Conservation (phyloP, 768 basidiomycete species). For the Leccinellum albellum region DNA sequence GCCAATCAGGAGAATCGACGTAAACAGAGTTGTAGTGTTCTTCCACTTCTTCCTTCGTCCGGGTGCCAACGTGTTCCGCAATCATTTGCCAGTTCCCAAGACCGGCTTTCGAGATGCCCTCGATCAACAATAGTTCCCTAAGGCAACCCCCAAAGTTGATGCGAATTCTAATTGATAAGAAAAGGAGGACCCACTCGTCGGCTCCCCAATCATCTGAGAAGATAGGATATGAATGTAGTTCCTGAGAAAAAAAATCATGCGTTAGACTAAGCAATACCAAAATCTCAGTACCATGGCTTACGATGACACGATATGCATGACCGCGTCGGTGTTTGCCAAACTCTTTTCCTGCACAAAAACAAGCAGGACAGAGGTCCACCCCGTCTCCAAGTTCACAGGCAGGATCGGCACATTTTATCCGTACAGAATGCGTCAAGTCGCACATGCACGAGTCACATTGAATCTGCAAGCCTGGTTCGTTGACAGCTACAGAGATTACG, state of each 20-base stretch:
- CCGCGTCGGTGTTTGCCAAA: constrained; percentile 79
- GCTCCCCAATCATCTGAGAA: constrained; percentile 96
- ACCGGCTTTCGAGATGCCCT: constrained; percentile 83
- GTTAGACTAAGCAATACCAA: constrained; percentile 1
- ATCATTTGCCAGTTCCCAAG: constrained; percentile 97
- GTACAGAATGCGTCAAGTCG: constrained; percentile 94
- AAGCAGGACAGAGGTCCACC: constrained; percentile 88
- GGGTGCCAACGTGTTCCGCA: constrained; percentile 89
- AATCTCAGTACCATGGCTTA: constrained; percentile 32
- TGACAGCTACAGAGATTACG: constrained; percentile 51
- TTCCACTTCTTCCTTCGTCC: constrained; percentile 91
- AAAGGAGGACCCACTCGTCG: constrained; percentile 68
- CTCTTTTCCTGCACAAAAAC: constrained; percentile 91
- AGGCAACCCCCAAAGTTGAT: neutral
- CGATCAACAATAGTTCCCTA: constrained; percentile 86
- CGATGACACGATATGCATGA: constrained; percentile 91
- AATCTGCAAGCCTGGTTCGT: constrained; percentile 79
- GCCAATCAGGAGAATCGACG: constrained; percentile 74
- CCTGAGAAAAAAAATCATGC: constrained; percentile 44
- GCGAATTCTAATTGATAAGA: neutral
- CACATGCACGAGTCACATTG: constrained; percentile 79
- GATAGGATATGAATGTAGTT: constrained; percentile 95
- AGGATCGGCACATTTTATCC: constrained; percentile 91
- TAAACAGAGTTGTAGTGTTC: constrained; percentile 83
- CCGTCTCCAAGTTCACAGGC: constrained; percentile 71